Percentiles rank a stretch among this genome's conserved stretches.
These are phyloP conservation scores for Gracilariopsis chorda DNA, from an alignment of 23 red algal species.

Conservation along the genomic window DNA sequence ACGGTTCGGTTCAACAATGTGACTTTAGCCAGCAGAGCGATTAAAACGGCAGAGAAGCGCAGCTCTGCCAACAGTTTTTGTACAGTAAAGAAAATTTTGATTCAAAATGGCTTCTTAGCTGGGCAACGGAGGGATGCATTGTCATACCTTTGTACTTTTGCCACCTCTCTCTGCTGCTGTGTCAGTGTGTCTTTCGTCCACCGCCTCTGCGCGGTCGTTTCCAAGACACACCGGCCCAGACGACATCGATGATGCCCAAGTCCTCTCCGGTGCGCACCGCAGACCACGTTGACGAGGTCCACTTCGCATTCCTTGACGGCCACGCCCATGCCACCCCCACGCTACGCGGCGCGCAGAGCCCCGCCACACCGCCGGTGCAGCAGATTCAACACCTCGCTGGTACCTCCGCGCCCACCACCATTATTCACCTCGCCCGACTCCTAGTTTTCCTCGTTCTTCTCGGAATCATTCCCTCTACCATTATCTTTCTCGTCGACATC, in stretches of 20 bases:
- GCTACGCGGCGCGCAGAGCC: background rate
- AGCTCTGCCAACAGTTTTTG: no score
- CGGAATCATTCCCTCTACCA: slow-evolving; percentile 85
- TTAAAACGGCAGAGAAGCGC: no score
- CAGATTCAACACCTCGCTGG: slow-evolving; percentile 63
- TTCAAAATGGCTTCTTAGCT: background rate
- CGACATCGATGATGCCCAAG: background rate
- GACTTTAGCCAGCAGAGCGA: no score
- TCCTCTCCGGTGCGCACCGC: background rate
- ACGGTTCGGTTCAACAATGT: no score
- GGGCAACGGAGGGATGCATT: background rate
- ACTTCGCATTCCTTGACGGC: slow-evolving; percentile 76
- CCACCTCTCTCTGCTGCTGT: no score
- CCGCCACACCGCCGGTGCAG: background rate
- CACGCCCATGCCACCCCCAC: slow-evolving; percentile 33
- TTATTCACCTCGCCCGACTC: slow-evolving; percentile 48
- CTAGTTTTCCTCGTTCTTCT: slow-evolving; percentile 81
- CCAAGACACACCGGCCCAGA: background rate
- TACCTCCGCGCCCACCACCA: slow-evolving; percentile 16
- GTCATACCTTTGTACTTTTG: no score
- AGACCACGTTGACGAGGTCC: slow-evolving; percentile 73
- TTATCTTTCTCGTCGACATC: slow-evolving; percentile 95
- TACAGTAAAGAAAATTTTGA: background rate
- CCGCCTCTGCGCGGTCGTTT: background rate
- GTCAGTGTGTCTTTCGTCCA: background rate